phyloP scores from a whole-genome alignment of 1,139 yeast species.

The Yamadazyma dendronema region DNA sequence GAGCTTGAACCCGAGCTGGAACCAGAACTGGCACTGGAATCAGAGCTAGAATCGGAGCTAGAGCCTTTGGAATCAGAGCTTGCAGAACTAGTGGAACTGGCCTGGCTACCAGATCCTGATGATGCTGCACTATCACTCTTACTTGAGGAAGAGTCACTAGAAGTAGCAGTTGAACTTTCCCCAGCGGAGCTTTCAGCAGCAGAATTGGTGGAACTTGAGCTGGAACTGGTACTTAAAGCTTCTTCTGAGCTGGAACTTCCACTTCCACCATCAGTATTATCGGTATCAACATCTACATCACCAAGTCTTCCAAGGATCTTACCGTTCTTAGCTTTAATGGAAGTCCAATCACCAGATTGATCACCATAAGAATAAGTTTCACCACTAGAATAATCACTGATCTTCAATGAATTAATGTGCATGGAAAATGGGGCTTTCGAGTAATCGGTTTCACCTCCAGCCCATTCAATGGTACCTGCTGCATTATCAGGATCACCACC shows the following conservation, averaged over 20 bases:
- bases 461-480: slow-evolving; percentile 50
- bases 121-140: neutral
- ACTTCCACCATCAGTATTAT: slow-evolving; percentile 3
- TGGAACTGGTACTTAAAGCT: neutral
- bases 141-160: neutral
- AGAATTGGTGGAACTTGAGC: slow-evolving; percentile 7
- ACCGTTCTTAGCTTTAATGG: slow-evolving; percentile 66
- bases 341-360: slow-evolving; percentile 59
- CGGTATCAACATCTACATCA: slow-evolving; percentile 29
- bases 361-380: slow-evolving; percentile 45
- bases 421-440: slow-evolving; percentile 35
- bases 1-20: slow-evolving; percentile 3
- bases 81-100: neutral
- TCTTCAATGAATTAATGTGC: slow-evolving; percentile 27
- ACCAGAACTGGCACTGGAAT: neutral
- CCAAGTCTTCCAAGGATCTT: slow-evolving; percentile 54
- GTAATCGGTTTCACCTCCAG: slow-evolving; percentile 43
- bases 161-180: slow-evolving; percentile 1
- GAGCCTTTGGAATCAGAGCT: slow-evolving; percentile 2
- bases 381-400: slow-evolving; percentile 37
- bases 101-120: neutral
- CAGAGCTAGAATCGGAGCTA: slow-evolving; percentile 5
- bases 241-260: neutral
- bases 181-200: slow-evolving; percentile 1
- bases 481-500: slow-evolving; percentile 47